Percentiles rank a stretch among this genome's conserved stretches.
phyloP scores from a whole-genome alignment of 345 rosid species.

The Eutrema japonicum region DNA sequence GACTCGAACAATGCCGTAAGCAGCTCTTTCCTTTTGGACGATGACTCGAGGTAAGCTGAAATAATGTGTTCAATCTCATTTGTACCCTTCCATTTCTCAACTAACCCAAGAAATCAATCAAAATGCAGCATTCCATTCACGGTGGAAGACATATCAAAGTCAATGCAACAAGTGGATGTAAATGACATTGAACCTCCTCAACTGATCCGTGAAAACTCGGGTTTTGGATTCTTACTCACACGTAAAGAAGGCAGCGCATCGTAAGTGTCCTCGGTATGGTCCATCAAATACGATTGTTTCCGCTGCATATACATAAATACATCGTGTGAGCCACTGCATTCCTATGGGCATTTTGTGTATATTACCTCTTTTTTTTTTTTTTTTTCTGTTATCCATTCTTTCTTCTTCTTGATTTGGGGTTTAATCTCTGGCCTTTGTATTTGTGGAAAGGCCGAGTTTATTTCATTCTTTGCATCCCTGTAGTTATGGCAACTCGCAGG shows the following conservation, averaged over 20 bases:
- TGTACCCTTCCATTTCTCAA: slow-evolving; percentile 7
- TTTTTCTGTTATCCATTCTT: slow-evolving; percentile 23
- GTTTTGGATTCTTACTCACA: slow-evolving; percentile 88
- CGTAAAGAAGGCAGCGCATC: slow-evolving; percentile 56
- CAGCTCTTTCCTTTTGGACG: slow-evolving; percentile 95
- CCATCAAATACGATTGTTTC: slow-evolving; percentile 24
- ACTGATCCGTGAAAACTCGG: slow-evolving; percentile 84
- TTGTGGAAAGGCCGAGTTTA: slow-evolving; percentile 43
- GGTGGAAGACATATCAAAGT: slow-evolving; percentile 96
- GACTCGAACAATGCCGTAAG: slow-evolving; percentile 93
- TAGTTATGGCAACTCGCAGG: slow-evolving; percentile 46
- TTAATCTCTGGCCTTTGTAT: slow-evolving; percentile 43
- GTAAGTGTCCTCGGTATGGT: slow-evolving; percentile 9
- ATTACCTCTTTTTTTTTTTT: not conserved
- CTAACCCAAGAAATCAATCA: slow-evolving; percentile 25
- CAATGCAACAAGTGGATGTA: slow-evolving; percentile 87
- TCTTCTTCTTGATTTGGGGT: slow-evolving; percentile 39
- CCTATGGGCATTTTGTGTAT: slow-evolving; percentile 39
- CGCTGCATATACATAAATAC: slow-evolving; percentile 36
- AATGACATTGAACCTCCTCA: slow-evolving; percentile 88
- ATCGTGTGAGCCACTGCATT: slow-evolving; percentile 34
- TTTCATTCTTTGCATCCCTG: slow-evolving; percentile 48
- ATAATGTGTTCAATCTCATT: not conserved
- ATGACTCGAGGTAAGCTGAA: slow-evolving; percentile 82
- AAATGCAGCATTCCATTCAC: slow-evolving; percentile 92